Evolutionary conservation across 768 basidiomycete species (phyloP), one percentile per base, ranked within the genome.

Genomic region (Rhodotorula sphaerocarpa): DNA sequence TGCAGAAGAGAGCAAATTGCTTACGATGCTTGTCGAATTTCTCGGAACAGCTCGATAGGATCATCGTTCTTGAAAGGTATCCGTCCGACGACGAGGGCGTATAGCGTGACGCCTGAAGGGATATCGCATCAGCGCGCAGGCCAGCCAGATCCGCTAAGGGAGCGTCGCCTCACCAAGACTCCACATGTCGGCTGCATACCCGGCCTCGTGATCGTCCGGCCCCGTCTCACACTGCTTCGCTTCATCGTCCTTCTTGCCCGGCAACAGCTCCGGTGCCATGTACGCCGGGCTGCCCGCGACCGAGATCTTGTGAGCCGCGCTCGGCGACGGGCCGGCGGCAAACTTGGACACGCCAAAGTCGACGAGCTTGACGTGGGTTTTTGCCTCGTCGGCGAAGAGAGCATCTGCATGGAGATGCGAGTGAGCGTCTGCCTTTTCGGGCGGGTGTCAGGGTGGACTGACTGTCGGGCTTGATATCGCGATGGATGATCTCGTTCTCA

Each of bases 311-410:
- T 25, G n/a, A n/a, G n/a, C 30, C n/a, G 12, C 7, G 25, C n/a
- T 36, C 15, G 36, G 36, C 4, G 10, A 25, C 7, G 57, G 62
- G 21, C 41, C 51, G 28, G 83, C 82, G 7, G 84, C 84, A 27
- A 87, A 93, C 77, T 93, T 88, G 15, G 91, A 90, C 48, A 95
- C 90, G 54, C 95, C 95, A 75, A 99, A 97, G 77, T 99, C 95
- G 39, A 86, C 88, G 59, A 99, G 92, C 77, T 99, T 99, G 76
- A 97, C 91, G 20, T 44, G 41, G 60, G 82, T 83, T 61, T 82
- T 82, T 45, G 87, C 82, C 76, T 88, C 85, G 44, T 81, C 80
- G 4, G 86, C 85, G 39, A 97, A 81, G 39, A 99, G 83, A 75
- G 96, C 97, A 54, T 90, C 88, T 45, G 92, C 18, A 28, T 3